Evolutionary conservation across 192 early-diverging fungal genomes (phyloP), one percentile per base, ranked within the genome.

Genomic region (Obelidium mucronatum): DNA sequence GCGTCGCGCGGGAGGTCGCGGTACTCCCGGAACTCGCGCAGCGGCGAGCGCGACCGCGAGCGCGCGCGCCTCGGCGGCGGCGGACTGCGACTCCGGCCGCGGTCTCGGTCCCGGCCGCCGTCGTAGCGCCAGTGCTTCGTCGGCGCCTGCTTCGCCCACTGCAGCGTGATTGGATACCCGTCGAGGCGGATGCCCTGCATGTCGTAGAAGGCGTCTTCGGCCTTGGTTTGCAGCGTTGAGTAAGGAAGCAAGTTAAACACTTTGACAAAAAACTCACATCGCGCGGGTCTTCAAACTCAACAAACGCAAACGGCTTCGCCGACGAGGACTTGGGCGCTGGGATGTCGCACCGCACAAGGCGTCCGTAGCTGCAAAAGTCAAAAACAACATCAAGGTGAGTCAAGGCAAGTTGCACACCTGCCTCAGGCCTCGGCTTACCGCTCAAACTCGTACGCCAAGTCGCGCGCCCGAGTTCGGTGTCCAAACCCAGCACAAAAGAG

Each of bases 391-490:
- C 19, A 48, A 48, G 44, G 44, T 48, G 44, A 48, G 44, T 24
- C 56, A 1, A 28, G 30, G 30, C 34, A 53, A 69, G n/a, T n/a
- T n/a, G 19, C 19, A 13, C 51, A 22, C 5, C 24, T 15, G 4
- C n/a, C n/a, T n/a, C n/a, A n/a, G n/a, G n/a, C n/a, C n/a, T n/a
- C n/a, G n/a, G 24, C 67, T 61, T 89, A 96, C 94, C 95, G 88
- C 81, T 98, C 96, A 82, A 98, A 98, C 55, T 96, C 96, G 77
- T 95, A 94, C 22, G 95, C 96, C 31, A 98, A 89, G 76, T 98
- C 95, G 84, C 91, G 92, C 30, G 96, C 96, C 63, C 96, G 91
- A 37, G 91, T 92, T 56, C 88, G 84, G 48, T 86, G 79, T 37
- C 87, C 79, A 80, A 98, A 94, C 37, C 95, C 95, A 58, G 94